Conservation (phyloP, 768 basidiomycete genomes). For the Podaxis sp. region DNA sequence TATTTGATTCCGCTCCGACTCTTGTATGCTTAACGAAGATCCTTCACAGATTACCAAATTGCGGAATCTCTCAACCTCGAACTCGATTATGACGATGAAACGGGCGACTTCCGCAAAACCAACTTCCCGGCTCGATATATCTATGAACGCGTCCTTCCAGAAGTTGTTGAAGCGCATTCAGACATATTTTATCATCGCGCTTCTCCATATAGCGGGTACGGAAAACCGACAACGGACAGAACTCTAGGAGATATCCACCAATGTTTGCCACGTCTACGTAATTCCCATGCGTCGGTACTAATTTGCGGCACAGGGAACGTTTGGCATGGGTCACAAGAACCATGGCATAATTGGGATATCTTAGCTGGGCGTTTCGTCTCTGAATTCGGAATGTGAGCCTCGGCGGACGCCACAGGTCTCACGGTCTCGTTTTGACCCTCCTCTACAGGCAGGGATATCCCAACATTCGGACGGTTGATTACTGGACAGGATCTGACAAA, state of each 20-base stretch:
- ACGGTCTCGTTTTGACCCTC: neutral
- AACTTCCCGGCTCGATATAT: slow-evolving; percentile 88
- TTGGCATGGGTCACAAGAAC: slow-evolving; percentile 91
- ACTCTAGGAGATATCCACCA: slow-evolving; percentile 90
- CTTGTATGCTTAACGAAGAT: neutral
- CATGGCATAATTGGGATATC: slow-evolving; percentile 93
- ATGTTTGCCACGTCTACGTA: slow-evolving; percentile 44
- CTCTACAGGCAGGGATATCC: slow-evolving; percentile 79
- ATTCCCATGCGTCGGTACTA: slow-evolving; percentile 3
- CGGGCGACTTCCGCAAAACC: slow-evolving; percentile 80
- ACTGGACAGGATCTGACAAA: slow-evolving; percentile 79
- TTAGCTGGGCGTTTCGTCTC: slow-evolving; percentile 91
- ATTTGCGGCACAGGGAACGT: slow-evolving; percentile 64
- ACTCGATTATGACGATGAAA: slow-evolving; percentile 84
- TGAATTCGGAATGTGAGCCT: slow-evolving; percentile 85
- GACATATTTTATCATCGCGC: slow-evolving; percentile 80
- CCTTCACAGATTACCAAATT: slow-evolving; percentile 70
- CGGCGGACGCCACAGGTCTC: neutral
- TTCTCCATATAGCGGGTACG: slow-evolving; percentile 85
- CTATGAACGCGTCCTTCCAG: slow-evolving; percentile 83
- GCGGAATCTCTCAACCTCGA: slow-evolving; percentile 79
- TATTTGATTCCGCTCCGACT: neutral
- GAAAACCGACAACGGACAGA: slow-evolving; percentile 67
- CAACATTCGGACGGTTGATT: slow-evolving; percentile 82
- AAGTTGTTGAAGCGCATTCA: slow-evolving; percentile 60